Percentiles rank a stretch among this genome's conserved stretches.
phyloP scores from a whole-genome alignment of 202 grass and related monocot genomes.

The Setaria viridis region DNA sequence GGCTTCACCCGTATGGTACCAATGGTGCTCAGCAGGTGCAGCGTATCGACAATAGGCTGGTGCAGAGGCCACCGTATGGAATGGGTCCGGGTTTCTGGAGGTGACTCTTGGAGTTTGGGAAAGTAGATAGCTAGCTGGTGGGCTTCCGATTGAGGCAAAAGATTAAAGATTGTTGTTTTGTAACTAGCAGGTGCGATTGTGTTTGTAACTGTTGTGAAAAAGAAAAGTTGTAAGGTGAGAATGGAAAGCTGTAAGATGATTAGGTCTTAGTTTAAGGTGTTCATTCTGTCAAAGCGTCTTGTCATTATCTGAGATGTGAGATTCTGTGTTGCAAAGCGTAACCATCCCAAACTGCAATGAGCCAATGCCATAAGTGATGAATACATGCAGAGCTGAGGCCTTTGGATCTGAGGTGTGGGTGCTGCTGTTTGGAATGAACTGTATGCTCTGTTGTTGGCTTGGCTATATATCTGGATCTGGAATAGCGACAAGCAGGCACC shows the following conservation, averaged over 20 bases:
- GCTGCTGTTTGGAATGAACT: not conserved
- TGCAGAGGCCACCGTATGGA: constrained; percentile 37
- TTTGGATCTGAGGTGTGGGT: not conserved
- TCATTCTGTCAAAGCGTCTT: not conserved
- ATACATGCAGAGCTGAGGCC: not conserved
- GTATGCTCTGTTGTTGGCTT: constrained; percentile 1
- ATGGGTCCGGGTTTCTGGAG: constrained; percentile 36
- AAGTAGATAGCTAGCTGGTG: constrained; percentile 2
- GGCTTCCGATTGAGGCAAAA: not conserved
- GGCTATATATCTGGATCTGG: not conserved
- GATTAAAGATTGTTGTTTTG: not conserved
- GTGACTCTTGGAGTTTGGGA: constrained; percentile 17
- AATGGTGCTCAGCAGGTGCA: constrained; percentile 25
- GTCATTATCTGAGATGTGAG: not conserved
- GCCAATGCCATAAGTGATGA: not conserved
- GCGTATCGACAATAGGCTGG: not conserved
- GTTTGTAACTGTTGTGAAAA: constrained; percentile 14
- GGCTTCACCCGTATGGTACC: constrained; percentile 30
- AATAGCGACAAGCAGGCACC: not conserved
- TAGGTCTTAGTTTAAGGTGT: not conserved
- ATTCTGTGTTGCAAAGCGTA: not conserved
- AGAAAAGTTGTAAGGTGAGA: not conserved
- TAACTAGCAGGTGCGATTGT: constrained; percentile 3
- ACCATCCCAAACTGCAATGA: not conserved
- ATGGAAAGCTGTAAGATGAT: not conserved